Evolutionary conservation across 805 yeast genomes (phyloP).

Genomic region (Monosporozyma servazzii): DNA sequence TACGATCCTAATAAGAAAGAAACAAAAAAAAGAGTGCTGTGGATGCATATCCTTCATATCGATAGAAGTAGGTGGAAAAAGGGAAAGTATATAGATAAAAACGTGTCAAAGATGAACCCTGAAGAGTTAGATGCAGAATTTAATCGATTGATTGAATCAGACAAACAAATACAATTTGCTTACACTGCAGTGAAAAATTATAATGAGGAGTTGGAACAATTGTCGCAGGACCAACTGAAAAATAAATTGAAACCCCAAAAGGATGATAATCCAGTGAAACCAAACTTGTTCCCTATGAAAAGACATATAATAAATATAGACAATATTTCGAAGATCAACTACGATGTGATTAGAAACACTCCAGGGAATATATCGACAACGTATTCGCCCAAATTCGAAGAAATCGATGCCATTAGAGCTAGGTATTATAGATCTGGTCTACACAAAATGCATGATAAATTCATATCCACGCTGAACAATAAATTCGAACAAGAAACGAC

Average conservation of each 20-base stretch:
- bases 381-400: slow-evolving; percentile 6
- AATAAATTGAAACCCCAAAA: neutral
- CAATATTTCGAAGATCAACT: slow-evolving; percentile 27
- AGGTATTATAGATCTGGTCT: slow-evolving; percentile 22
- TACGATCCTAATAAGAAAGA: too few species aligned
- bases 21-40: too few species aligned
- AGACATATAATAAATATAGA: slow-evolving; percentile 28
- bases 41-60: too few species aligned
- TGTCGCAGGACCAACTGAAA: neutral
- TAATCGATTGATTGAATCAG: slow-evolving; percentile 1
- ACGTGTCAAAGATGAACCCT: neutral
- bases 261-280: neutral
- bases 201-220: slow-evolving; percentile 1
- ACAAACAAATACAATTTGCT: slow-evolving; percentile 13
- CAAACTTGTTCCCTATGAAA: slow-evolving; percentile 9
- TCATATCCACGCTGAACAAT: neutral
- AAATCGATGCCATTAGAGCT: slow-evolving; percentile 18
- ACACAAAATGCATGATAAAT: slow-evolving; percentile 24
- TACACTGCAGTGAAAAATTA: slow-evolving; percentile 11
- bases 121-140: neutral
- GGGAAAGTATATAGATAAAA: neutral
- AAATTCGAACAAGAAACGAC: neutral
- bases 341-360: slow-evolving; percentile 26
- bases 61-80: too few species aligned
- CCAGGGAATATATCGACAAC: slow-evolving; percentile 22